phyloP scores from a whole-genome alignment of 108 stramenopile genomes.

The Phaeodactylum tricornutum region DNA sequence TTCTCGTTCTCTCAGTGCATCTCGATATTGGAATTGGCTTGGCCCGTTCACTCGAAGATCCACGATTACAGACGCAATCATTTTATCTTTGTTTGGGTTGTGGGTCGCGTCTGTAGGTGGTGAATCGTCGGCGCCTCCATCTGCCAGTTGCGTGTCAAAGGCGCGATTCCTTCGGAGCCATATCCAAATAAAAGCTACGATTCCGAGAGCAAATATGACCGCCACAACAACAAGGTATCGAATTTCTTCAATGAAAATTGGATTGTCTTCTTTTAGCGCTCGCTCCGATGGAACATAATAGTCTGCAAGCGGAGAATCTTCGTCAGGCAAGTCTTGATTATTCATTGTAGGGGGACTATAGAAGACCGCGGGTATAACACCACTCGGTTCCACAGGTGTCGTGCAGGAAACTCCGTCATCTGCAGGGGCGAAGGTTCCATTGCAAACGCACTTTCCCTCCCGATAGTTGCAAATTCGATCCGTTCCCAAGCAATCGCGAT shows the following conservation, averaged over 20 bases:
- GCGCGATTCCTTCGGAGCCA: not conserved
- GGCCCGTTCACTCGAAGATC: constrained; percentile 38
- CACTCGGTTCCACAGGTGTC: too few relatives aligned
- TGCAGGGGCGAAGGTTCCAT: constrained; percentile 3
- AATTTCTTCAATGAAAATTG: constrained; percentile 20
- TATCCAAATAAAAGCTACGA: not conserved
- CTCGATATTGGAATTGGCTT: not conserved
- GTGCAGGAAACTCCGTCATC: too few relatives aligned
- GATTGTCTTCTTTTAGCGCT: constrained; percentile 3
- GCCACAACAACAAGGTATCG: constrained; percentile 5
- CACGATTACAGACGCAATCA: constrained; percentile 69
- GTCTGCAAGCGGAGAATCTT: constrained; percentile 13
- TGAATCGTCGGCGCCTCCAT: too few relatives aligned
- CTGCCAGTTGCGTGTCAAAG: too few relatives aligned
- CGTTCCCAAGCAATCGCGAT: constrained; percentile 61
- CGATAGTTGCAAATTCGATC: constrained; percentile 60
- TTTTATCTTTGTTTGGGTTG: constrained; percentile 84
- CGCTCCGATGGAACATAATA: constrained; percentile 20
- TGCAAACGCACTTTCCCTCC: constrained; percentile 58
- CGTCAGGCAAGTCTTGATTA: constrained; percentile 11
- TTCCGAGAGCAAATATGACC: not conserved
- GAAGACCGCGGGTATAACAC: not conserved
- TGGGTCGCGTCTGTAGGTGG: too few relatives aligned
- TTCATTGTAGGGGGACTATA: constrained; percentile 1
- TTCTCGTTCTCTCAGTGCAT: not conserved